A percentile compares a stretch with the other conserved stretches of the same genome.
Evolutionary conservation across 768 basidiomycete species (phyloP).

Genomic region (Mycena galericulata): DNA sequence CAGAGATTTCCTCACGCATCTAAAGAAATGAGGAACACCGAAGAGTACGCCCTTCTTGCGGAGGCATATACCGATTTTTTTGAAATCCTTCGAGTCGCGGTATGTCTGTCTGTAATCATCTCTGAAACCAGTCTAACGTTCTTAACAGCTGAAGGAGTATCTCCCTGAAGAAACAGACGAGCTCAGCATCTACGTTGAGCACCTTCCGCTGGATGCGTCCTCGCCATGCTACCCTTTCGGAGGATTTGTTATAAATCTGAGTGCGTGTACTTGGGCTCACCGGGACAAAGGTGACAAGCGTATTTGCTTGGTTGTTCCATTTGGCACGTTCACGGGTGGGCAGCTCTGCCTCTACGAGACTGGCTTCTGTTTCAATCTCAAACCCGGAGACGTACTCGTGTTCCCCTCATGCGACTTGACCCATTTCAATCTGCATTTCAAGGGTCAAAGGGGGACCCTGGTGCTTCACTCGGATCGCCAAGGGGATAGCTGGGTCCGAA

Average conservation of each 20-base stretch:
- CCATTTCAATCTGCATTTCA: slow-evolving; percentile 2
- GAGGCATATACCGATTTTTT: slow-evolving; percentile 21
- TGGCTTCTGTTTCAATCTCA: background rate
- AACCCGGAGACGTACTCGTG: background rate
- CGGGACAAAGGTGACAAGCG: slow-evolving; percentile 36
- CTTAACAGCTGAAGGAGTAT: slow-evolving; percentile 35
- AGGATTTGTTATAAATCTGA: slow-evolving; percentile 40
- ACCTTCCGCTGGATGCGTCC: slow-evolving; percentile 33
- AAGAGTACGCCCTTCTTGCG: background rate
- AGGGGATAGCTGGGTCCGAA: background rate
- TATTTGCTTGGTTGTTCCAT: slow-evolving; percentile 41
- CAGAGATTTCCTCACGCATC: slow-evolving; percentile 4
- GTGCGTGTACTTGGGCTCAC: slow-evolving; percentile 39
- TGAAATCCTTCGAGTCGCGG: slow-evolving; percentile 11
- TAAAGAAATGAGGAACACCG: background rate
- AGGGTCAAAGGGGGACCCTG: background rate
- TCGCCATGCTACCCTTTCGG: slow-evolving; percentile 38
- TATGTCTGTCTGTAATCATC: background rate
- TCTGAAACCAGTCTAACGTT: background rate
- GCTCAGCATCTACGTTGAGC: slow-evolving; percentile 34
- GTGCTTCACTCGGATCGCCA: slow-evolving; percentile 1
- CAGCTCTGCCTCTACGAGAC: slow-evolving; percentile 8
- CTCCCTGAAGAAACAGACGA: slow-evolving; percentile 37
- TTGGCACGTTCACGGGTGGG: slow-evolving; percentile 8
- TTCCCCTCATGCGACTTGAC: slow-evolving; percentile 6